Conservation (phyloP, 73 alveolate species). For the Tetrahymena malaccensis region DNA sequence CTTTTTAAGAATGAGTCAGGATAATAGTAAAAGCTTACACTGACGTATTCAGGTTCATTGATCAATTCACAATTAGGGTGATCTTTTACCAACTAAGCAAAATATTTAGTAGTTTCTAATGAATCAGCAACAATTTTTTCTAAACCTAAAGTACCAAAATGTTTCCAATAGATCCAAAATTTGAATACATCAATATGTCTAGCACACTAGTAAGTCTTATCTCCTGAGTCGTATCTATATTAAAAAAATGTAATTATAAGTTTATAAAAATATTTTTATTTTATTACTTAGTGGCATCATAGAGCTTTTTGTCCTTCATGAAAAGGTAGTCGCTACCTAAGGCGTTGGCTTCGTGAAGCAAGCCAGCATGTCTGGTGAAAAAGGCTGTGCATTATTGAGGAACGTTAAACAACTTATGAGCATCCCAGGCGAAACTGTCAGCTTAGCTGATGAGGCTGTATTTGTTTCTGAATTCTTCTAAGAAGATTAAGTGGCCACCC, state of each 20-base stretch:
- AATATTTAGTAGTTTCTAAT: background rate
- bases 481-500: constrained; percentile 4
- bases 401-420: constrained; percentile 11
- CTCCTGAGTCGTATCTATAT: constrained; percentile 4
- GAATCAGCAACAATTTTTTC: background rate
- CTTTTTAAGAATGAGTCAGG: background rate
- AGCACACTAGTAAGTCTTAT: constrained; percentile 16
- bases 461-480: background rate
- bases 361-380: constrained; percentile 7
- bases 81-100: constrained; percentile 14
- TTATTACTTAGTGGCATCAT: background rate
- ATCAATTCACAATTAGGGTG: background rate
- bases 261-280: background rate
- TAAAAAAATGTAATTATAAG: background rate
- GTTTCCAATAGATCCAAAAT: constrained; percentile 11
- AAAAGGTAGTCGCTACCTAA: constrained; percentile 7
- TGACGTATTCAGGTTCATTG: constrained; percentile 2
- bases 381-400: constrained; percentile 1
- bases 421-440: constrained; percentile 21
- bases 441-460: background rate
- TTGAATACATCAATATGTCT: constrained; percentile 20
- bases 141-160: background rate
- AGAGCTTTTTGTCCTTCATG: background rate
- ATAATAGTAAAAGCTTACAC: background rate
- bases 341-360: background rate